Conservation (phyloP, 2,329 filamentous ascomycete species). For the Chaetomium sp. region DNA sequence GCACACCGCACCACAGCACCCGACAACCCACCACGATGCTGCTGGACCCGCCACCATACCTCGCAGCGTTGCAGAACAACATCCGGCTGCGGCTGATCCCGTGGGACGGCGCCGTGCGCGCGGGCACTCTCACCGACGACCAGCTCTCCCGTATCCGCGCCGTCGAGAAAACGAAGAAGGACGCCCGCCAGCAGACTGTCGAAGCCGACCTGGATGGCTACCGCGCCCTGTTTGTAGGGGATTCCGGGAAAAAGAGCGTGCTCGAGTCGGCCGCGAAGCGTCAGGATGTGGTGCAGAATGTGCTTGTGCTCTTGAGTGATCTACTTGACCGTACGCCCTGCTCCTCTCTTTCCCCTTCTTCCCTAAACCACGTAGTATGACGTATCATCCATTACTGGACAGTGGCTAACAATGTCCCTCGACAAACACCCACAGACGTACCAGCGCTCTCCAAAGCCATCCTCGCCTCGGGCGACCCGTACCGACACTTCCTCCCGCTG, state of each 20-base stretch:
- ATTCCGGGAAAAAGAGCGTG: conserved; percentile 61
- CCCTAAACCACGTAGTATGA: not conserved
- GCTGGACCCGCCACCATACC: conserved; percentile 84
- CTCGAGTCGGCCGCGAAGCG: conserved; percentile 81
- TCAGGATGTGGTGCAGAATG: conserved; percentile 88
- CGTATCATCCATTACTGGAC: not conserved
- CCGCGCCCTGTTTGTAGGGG: conserved; percentile 71
- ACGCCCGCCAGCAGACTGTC: conserved; percentile 77
- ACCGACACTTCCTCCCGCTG: conserved; percentile 76
- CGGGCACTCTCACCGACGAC: conserved; percentile 86
- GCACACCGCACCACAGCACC: too few relatives aligned
- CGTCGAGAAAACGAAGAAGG: conserved; percentile 92
- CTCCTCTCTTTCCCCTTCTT: not conserved
- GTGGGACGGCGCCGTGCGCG: conserved; percentile 93
- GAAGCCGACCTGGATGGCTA: conserved; percentile 77
- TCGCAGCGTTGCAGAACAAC: conserved; percentile 84
- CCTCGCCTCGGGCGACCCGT: conserved; percentile 68
- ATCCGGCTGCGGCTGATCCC: conserved; percentile 93
- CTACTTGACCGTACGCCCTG: conserved; percentile 67
- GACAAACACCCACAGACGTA: conserved; percentile 51
- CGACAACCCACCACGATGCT: conserved; percentile 55
- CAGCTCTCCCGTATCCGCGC: conserved; percentile 94
- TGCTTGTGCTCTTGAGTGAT: conserved; percentile 82
- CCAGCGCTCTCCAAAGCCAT: conserved; percentile 72
- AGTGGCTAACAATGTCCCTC: conserved; percentile 13